Percentiles rank a stretch among this genome's conserved stretches.
Conservation (phyloP, 1,139 yeast genomes). For the Saccharomyces hybrid region DNA sequence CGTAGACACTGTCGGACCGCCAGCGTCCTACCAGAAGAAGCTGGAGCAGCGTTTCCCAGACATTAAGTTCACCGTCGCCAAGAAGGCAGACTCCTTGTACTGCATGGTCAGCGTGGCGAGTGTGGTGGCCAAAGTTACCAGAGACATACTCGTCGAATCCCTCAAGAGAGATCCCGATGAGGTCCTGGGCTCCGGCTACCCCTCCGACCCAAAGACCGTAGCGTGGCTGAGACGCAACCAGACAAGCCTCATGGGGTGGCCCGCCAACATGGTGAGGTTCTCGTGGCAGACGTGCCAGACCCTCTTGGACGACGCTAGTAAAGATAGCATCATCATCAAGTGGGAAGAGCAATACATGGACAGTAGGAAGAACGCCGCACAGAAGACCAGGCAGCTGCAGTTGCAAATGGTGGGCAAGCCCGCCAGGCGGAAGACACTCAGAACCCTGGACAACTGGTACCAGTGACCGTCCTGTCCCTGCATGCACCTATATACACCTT, state of each 20-base stretch:
- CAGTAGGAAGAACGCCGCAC: slow-evolving; percentile 20
- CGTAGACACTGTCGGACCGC: slow-evolving; percentile 97
- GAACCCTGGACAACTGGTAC: slow-evolving; percentile 30
- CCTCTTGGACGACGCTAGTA: slow-evolving; percentile 44
- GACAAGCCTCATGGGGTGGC: slow-evolving; percentile 85
- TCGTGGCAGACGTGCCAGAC: slow-evolving; percentile 94
- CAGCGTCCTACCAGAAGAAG: slow-evolving; percentile 72
- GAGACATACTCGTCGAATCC: slow-evolving; percentile 60
- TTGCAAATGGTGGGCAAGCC: slow-evolving; percentile 3
- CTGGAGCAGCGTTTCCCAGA: slow-evolving; percentile 61
- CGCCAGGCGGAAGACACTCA: background rate
- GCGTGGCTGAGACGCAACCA: slow-evolving; percentile 55
- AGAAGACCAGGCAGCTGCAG: background rate
- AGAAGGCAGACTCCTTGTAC: slow-evolving; percentile 89
- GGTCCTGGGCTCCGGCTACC: slow-evolving; percentile 77
- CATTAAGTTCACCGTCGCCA: slow-evolving; percentile 74
- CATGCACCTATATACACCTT: background rate
- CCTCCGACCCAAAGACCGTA: slow-evolving; percentile 81
- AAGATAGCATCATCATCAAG: slow-evolving; percentile 39
- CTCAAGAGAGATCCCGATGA: slow-evolving; percentile 24
- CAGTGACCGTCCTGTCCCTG: background rate
- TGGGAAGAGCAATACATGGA: slow-evolving; percentile 50
- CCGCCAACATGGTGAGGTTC: slow-evolving; percentile 61
- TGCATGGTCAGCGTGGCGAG: slow-evolving; percentile 95
- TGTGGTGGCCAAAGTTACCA: slow-evolving; percentile 93